Base-by-base conservation (phyloP, 345 rosid species). In the Viola odorata region DNA sequence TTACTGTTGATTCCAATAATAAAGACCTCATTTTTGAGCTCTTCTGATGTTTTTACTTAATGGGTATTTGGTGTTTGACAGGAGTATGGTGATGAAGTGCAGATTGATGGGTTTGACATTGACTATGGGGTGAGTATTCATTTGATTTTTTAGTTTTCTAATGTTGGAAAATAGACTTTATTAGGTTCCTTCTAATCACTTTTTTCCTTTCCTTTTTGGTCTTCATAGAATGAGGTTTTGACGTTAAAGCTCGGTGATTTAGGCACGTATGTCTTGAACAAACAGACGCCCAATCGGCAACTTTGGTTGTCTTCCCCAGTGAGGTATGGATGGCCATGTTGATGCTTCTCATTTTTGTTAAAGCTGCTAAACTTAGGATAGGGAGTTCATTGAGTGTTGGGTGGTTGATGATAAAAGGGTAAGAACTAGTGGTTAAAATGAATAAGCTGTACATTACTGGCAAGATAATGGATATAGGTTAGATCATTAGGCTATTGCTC, bases 241-340 rank as follows among this genome's bases (percentile, higher is more conserved):
- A 89, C 94, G 7, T 61, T 89, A 14, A 92, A 85, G 77, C 86
- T 89, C 16, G 97, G 96, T 70, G 76, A 78, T 63, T 58, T 80
- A 49, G 98, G 96, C 75, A 87, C 98, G 38, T 92, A 85, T 73
- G 94, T 89, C 38, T 57, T 92, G 75, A 92, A 92, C 63, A 92
- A 92, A 66, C 96, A 89, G 74, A 82, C 96, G 14, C 96, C 96
- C 4, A 89, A 89, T 76, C 77, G 96, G 57, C 96, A 92, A 72
- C 84, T 92, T 65, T 84, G 98, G 96, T 75, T 89, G 53, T 86
- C 98, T 68, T 91, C 98, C 13, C 96, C 98, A 0, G 77, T 82
- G 66, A 91, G 95, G 95, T 91, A 77, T 42, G 47, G 36, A 42
- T 6, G 7, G 3, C 11, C 45, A 57, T 41, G 32, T 23, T 23